phyloP scores from a whole-genome alignment of 2,329 filamentous ascomycete species.

The Phyllosticta capitalensis region DNA sequence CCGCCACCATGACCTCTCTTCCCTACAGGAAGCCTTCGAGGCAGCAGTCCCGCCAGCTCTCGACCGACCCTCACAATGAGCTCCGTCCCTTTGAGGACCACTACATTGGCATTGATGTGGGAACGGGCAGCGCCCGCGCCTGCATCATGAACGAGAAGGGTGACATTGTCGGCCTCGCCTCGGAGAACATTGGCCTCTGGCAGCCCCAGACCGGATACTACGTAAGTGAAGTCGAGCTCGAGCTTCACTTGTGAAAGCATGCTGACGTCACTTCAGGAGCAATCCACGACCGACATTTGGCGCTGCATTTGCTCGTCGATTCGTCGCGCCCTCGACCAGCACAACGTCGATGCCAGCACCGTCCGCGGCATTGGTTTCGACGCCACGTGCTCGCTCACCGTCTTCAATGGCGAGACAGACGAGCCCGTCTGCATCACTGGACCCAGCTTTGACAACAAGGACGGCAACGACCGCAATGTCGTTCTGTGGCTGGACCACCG shows the following conservation, averaged over 20 bases:
- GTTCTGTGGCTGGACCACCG: conserved; percentile 97
- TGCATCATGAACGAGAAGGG: conserved; percentile 90
- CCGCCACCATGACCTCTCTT: conserved; percentile 6
- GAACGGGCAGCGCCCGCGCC: conserved; percentile 87
- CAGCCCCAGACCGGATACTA: conserved; percentile 47
- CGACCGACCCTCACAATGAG: conserved; percentile 46
- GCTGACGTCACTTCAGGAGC: conserved; percentile 52
- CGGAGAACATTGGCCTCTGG: conserved; percentile 44
- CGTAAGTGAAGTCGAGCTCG: conserved; percentile 24
- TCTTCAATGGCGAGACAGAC: conserved; percentile 82
- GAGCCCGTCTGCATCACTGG: conserved; percentile 87
- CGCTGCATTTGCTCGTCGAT: conserved; percentile 85
- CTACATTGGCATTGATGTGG: conserved; percentile 86
- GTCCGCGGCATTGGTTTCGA: conserved; percentile 94
- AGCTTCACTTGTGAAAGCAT: background rate
- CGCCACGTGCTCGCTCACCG: conserved; percentile 92
- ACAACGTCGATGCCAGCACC: conserved; percentile 62
- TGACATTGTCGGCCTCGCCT: conserved; percentile 61
- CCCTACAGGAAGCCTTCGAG: conserved; percentile 18
- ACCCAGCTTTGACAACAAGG: conserved; percentile 67
- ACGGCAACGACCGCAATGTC: conserved; percentile 81
- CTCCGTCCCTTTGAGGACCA: conserved; percentile 48
- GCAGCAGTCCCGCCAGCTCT: conserved; percentile 37
- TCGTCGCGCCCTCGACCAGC: conserved; percentile 69
- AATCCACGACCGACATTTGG: conserved; percentile 98